Base-by-base conservation (phyloP, 1,284 basidiomycete genomes). In the Apiotrichum sp. region DNA sequence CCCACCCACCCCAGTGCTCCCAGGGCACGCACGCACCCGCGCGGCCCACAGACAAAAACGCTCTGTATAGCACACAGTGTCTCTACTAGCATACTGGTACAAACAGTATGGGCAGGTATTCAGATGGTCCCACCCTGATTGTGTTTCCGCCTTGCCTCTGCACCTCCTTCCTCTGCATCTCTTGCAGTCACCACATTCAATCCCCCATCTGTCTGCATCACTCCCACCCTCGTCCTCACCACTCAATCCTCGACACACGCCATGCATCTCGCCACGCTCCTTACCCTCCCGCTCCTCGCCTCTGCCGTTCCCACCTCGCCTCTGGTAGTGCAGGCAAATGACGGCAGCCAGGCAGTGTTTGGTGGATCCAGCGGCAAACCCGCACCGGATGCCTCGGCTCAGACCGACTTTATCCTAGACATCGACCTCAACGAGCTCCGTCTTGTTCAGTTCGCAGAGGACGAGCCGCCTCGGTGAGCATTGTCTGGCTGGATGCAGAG, bases 401-500 rank as follows among this genome's bases (percentile, higher is more conserved):
- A 16, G 16, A 33, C 52, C 39, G 53, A 55, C 14, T 53, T 62
- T 39, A 41, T 40, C 32, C 80, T 81, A 70, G 76, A 76, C 64
- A 76, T 90, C 56, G 85, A 91, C 75, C 78, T 93, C 53, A 78
- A 81, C 60, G 86, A 83, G 55, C 78, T 79, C 55, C 82, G 90
- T 52, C 81, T 92, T 48, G 84, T 93, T 48, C 83, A 89, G 71
- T 79, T 89, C 65, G 82, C 85, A 56, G 86, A 82, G 50, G 77
- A 82, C 59, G 71, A 75, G 56, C 76, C 78, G 10, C 86, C 87
- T 22, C 70, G 74, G 65, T 74, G 47, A 61, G 67, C 59, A 33
- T 13, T 11, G 35, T 11, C 4, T 5, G 6, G 33, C 9, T 6
- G 33, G n/a, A 22, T 22, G 42, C 42, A 43, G 31, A 11, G 13